phyloP scores from a whole-genome alignment of 2,329 filamentous ascomycete species.

The Ophiocordyceps robertsii region DNA sequence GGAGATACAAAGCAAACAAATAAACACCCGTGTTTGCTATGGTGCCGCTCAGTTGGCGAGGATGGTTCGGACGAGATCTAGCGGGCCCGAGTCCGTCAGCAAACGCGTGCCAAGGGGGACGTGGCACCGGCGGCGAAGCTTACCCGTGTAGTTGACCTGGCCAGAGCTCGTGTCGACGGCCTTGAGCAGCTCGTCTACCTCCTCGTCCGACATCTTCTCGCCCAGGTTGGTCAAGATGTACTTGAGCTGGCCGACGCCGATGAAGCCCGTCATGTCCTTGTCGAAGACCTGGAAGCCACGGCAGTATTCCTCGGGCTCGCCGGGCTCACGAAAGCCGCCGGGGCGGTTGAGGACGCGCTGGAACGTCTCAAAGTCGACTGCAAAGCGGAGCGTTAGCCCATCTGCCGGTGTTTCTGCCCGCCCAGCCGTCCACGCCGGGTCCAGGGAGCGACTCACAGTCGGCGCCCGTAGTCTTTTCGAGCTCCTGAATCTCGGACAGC shows the following conservation, averaged over 20 bases:
- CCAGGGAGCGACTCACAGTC: constrained; percentile 63
- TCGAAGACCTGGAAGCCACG: constrained; percentile 98
- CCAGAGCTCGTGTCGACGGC: constrained; percentile 91
- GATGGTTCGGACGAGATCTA: constrained; percentile 75
- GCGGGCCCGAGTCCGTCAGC: constrained; percentile 1
- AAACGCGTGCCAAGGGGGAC: background rate
- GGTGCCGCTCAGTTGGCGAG: constrained; percentile 63
- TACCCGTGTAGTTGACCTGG: constrained; percentile 96
- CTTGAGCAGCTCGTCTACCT: constrained; percentile 98
- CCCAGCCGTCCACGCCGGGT: background rate
- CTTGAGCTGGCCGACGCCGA: constrained; percentile 92
- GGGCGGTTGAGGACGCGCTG: constrained; percentile 93
- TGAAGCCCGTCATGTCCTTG: constrained; percentile 97
- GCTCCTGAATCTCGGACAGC: constrained; percentile 76
- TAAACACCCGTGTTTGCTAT: constrained; percentile 2
- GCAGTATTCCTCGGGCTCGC: constrained; percentile 96
- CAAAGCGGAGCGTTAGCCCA: background rate
- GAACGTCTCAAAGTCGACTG: constrained; percentile 98
- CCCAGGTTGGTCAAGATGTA: constrained; percentile 97
- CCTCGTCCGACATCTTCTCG: constrained; percentile 98
- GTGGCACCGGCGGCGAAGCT: background rate
- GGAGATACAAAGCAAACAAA: constrained; percentile 5
- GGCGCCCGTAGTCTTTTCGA: constrained; percentile 78
- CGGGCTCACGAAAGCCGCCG: constrained; percentile 94
- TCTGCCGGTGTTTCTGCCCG: background rate